Evolutionary conservation across 257 asterid genomes (phyloP).

Genomic region (Pogostemon cablin): DNA sequence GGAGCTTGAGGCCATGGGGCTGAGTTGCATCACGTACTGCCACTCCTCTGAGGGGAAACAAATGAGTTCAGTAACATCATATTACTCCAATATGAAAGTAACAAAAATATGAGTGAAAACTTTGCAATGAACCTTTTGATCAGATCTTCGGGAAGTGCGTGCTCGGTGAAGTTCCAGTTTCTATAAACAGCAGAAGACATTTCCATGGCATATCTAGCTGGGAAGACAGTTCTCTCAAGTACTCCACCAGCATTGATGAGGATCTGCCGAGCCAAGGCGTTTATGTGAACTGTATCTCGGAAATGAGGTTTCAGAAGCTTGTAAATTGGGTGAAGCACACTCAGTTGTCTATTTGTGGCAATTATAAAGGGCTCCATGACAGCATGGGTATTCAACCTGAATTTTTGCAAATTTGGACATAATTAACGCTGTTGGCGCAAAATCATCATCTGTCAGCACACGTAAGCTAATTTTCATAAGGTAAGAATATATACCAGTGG

Average conservation of each 20-base stretch:
- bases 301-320: slow-evolving; percentile 93
- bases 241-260: slow-evolving; percentile 86
- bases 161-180: slow-evolving; percentile 79
- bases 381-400: slow-evolving; percentile 93
- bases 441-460: not conserved
- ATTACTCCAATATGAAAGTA: not conserved
- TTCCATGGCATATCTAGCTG: slow-evolving; percentile 74
- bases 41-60: slow-evolving; percentile 58
- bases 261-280: slow-evolving; percentile 81
- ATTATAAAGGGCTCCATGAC: slow-evolving; percentile 93
- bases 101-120: not conserved
- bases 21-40: slow-evolving; percentile 58
- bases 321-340: slow-evolving; percentile 80
- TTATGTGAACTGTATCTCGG: slow-evolving; percentile 85
- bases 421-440: not conserved
- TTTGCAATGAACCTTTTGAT: slow-evolving; percentile 56
- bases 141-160: slow-evolving; percentile 83
- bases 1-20: slow-evolving; percentile 60
- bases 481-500: slow-evolving; percentile 67
- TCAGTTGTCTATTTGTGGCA: slow-evolving; percentile 70
- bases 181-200: slow-evolving; percentile 68
- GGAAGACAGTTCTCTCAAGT: slow-evolving; percentile 80
- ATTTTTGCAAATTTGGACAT: slow-evolving; percentile 10
- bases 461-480: not conserved
- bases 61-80: not conserved